Evolutionary conservation across 768 basidiomycete genomes (phyloP).

Genomic region (Suillus americanus): DNA sequence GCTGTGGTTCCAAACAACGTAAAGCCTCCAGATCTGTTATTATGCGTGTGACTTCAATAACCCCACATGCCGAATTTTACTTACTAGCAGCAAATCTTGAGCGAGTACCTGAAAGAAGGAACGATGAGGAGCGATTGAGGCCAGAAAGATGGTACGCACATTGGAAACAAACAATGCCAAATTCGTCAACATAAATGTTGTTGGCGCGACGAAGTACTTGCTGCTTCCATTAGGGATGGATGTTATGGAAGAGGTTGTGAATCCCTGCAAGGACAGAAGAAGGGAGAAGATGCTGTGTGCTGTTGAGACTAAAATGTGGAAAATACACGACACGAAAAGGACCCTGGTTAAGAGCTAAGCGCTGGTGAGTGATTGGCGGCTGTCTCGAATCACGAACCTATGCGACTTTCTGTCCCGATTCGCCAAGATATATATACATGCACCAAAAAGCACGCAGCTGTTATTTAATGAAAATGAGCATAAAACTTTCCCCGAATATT

Average conservation of each 20-base stretch:
- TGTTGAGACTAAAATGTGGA: slow-evolving; percentile 6
- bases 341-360: slow-evolving; percentile 4
- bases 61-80: background rate
- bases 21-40: slow-evolving; percentile 12
- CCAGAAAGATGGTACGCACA: background rate
- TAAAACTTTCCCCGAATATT: background rate
- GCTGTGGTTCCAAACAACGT: slow-evolving; percentile 6
- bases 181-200: background rate
- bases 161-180: slow-evolving; percentile 6
- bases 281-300: slow-evolving; percentile 8
- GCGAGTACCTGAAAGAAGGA: slow-evolving; percentile 5
- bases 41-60: background rate
- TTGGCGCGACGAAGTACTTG: background rate
- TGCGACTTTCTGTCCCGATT: background rate
- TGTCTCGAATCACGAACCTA: slow-evolving; percentile 1
- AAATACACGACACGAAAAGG: slow-evolving; percentile 1
- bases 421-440: slow-evolving; percentile 5
- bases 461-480: background rate
- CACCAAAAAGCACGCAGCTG: slow-evolving; percentile 10
- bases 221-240: background rate
- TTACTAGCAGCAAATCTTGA: slow-evolving; percentile 8
- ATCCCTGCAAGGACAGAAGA: background rate
- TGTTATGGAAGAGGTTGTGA: background rate
- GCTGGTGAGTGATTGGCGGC: background rate
- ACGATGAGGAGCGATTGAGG: background rate